Evolutionary conservation across 1,139 yeast species (phyloP).

Genomic region (Suhomyces anneliseae): DNA sequence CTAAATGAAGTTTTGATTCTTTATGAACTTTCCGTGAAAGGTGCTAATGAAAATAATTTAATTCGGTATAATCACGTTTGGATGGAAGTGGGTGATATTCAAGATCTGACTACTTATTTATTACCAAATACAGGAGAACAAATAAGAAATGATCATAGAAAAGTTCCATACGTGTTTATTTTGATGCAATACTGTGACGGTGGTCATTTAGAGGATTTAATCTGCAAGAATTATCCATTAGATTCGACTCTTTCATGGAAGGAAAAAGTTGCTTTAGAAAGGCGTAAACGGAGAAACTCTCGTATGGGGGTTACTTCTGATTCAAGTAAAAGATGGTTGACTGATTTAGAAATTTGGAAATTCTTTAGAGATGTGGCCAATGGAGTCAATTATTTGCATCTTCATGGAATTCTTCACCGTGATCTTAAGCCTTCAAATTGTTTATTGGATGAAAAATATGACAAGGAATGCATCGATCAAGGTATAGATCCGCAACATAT

Average conservation of each 20-base stretch:
- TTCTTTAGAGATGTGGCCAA: constrained; percentile 65
- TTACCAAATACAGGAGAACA: constrained; percentile 17
- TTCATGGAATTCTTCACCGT: constrained; percentile 74
- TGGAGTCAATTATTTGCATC: constrained; percentile 74
- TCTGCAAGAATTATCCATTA: constrained; percentile 33
- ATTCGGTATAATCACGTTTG: constrained; percentile 90
- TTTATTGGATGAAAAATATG: constrained; percentile 48
- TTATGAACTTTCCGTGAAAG: constrained; percentile 44
- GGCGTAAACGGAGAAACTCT: constrained; percentile 21
- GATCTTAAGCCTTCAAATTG: constrained; percentile 91
- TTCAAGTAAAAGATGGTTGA: constrained; percentile 27
- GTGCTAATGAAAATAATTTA: constrained; percentile 54
- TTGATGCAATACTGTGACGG: constrained; percentile 87
- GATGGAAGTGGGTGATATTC: constrained; percentile 71
- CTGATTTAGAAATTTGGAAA: constrained; percentile 49
- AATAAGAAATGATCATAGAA: constrained; percentile 10
- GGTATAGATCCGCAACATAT: constrained; percentile 13
- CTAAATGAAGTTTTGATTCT: constrained; percentile 73
- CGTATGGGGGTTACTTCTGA: constrained; percentile 11
- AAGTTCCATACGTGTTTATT: constrained; percentile 79
- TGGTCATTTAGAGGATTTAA: constrained; percentile 76
- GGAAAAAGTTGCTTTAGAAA: constrained; percentile 29
- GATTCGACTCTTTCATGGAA: constrained; percentile 25
- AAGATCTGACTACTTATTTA: constrained; percentile 40
- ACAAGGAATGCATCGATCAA: not conserved